These are phyloP conservation scores for Chlorella vulgaris DNA, from an alignment of 139 green algal species.

Conservation along the genomic window DNA sequence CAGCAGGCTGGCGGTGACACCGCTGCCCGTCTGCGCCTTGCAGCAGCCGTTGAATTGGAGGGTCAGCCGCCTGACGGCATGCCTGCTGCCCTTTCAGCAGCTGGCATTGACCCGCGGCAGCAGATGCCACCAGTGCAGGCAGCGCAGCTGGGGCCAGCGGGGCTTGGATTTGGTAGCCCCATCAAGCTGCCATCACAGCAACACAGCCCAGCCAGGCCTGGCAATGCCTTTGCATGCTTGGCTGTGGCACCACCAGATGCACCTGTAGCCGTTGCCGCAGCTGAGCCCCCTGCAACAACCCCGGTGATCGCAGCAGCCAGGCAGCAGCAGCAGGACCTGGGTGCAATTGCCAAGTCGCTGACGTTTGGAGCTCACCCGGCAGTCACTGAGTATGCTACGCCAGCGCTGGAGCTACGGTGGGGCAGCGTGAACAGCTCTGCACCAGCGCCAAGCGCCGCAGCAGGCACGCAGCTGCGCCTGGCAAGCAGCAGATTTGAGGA, in stretches of 20 bases:
- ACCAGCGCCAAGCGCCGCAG: background rate
- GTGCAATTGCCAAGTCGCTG: background rate
- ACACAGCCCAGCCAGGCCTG: conserved; percentile 12
- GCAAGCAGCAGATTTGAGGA: background rate
- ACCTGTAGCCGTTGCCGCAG: too few relatives aligned
- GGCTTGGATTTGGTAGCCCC: conserved; percentile 16
- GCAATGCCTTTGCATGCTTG: background rate
- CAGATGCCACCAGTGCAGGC: too few relatives aligned
- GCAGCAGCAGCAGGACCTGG: background rate
- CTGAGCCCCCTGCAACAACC: background rate
- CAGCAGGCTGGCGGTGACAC: too few relatives aligned
- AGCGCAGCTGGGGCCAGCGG: background rate
- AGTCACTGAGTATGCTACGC: background rate
- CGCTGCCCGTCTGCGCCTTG: too few relatives aligned
- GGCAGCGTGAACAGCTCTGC: background rate
- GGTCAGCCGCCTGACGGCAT: too few relatives aligned
- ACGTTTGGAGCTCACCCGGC: background rate
- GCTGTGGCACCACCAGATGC: too few relatives aligned
- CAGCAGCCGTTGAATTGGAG: too few relatives aligned
- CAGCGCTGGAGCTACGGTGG: background rate
- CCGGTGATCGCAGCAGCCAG: background rate
- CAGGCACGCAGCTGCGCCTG: background rate
- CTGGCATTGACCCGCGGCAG: too few relatives aligned
- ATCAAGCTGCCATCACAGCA: background rate
- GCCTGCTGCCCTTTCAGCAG: too few relatives aligned